Evolutionary conservation across 2,329 filamentous ascomycete species (phyloP).

Genomic region (Podosphaera xanthii): DNA sequence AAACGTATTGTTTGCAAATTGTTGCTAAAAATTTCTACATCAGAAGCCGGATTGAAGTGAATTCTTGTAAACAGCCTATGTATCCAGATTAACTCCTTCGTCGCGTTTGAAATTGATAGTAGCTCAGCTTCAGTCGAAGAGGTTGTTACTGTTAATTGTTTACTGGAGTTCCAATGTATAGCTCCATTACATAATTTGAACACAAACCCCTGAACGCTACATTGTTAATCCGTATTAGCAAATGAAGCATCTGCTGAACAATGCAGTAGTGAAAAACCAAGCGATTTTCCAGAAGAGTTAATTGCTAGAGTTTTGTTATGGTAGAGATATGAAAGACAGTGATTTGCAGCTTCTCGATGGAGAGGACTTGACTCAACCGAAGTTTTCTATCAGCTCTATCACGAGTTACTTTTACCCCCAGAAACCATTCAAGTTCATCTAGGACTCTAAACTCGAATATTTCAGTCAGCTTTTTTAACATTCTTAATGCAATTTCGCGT

Average conservation of each 20-base stretch:
- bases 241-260: neutral
- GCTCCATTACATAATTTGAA: no score
- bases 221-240: neutral
- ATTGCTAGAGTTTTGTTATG: neutral
- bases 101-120: neutral
- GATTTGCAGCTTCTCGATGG: neutral
- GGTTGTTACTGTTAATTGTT: no score
- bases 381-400: neutral
- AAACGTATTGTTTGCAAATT: neutral
- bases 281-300: no score
- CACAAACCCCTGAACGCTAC: neutral
- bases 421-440: neutral
- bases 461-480: neutral
- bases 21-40: neutral
- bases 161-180: no score
- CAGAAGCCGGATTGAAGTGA: neutral
- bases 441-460: neutral
- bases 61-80: neutral
- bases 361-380: neutral
- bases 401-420: neutral
- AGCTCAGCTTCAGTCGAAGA: no score
- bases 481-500: neutral
- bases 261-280: neutral
- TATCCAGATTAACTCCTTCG: neutral
- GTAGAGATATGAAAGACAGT: neutral